Evolutionary conservation across 768 basidiomycete species (phyloP).

Genomic region (Stropharia rugosoannulata): DNA sequence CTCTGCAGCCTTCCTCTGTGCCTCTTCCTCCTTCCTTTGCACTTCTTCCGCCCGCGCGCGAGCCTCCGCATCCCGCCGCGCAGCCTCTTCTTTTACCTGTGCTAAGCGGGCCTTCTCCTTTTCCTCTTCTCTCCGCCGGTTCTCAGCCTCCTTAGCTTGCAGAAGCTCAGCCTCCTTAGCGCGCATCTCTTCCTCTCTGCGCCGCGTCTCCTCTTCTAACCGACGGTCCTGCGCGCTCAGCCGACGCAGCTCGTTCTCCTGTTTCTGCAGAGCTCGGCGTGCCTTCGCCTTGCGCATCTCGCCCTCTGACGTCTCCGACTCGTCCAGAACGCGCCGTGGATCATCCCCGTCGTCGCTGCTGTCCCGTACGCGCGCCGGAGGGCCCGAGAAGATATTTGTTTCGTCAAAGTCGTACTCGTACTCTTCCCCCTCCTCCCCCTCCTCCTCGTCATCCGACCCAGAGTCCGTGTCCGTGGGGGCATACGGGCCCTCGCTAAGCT

Average conservation of each 20-base stretch:
- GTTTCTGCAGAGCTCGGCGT: not conserved
- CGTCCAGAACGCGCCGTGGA: not conserved
- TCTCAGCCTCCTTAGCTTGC: slow-evolving; percentile 19
- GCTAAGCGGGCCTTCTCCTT: slow-evolving; percentile 9
- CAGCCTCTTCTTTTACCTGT: slow-evolving; percentile 5
- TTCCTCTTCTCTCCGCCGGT: slow-evolving; percentile 12
- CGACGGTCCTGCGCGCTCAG: slow-evolving; percentile 1
- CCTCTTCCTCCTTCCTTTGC: slow-evolving; percentile 20
- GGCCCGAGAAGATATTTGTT: not conserved
- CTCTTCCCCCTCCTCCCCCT: not conserved
- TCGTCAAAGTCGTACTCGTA: not conserved
- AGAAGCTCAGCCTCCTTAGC: slow-evolving; percentile 3
- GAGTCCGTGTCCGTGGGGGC: not conserved
- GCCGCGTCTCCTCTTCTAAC: slow-evolving; percentile 11
- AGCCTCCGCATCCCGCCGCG: slow-evolving; percentile 4
- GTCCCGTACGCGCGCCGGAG: slow-evolving; percentile 1
- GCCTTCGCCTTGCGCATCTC: not conserved
- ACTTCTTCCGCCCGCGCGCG: slow-evolving; percentile 22
- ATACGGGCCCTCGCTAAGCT: not conserved
- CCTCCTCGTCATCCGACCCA: not conserved
- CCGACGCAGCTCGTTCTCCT: slow-evolving; percentile 1
- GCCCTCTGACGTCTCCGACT: slow-evolving; percentile 1
- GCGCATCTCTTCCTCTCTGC: slow-evolving; percentile 9
- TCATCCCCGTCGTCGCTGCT: slow-evolving; percentile 17
- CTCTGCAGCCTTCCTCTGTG: slow-evolving; percentile 17